These are phyloP conservation scores for Tephrocybe sp. DNA, from an alignment of 768 basidiomycete species.

Conservation along the genomic window DNA sequence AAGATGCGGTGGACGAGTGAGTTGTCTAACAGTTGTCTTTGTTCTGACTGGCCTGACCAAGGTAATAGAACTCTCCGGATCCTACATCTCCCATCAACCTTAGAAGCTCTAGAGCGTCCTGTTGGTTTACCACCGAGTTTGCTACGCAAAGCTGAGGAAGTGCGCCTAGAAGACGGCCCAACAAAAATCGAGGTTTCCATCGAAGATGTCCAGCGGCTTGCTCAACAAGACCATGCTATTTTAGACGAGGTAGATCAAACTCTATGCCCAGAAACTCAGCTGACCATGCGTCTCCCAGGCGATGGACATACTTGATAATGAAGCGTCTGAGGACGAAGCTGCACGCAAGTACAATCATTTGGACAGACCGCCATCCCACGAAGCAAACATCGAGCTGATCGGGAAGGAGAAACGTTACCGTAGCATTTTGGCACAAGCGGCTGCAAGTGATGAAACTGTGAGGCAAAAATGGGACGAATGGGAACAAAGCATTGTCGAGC, in stretches of 20 bases:
- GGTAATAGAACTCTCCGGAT: conserved; percentile 57
- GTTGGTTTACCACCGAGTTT: conserved; percentile 89
- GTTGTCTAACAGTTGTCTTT: conserved; percentile 20
- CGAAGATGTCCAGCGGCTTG: conserved; percentile 69
- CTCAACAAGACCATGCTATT: conserved; percentile 56
- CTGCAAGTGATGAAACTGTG: conserved; percentile 74
- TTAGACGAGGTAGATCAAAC: conserved; percentile 66
- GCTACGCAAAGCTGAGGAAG: conserved; percentile 81
- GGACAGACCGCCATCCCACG: conserved; percentile 67
- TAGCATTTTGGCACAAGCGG: conserved; percentile 69
- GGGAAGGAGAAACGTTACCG: conserved; percentile 73
- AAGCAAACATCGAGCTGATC: conserved; percentile 75
- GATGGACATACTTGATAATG: conserved; percentile 87
- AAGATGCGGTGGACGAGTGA: conserved; percentile 61
- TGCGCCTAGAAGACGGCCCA: conserved; percentile 77
- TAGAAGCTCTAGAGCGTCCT: conserved; percentile 86
- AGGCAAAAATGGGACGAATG: conserved; percentile 87
- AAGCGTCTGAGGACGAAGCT: conserved; percentile 83
- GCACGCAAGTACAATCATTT: conserved; percentile 50
- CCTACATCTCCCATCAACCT: conserved; percentile 78
- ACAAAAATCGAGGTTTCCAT: conserved; percentile 69
- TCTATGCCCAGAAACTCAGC: neutral
- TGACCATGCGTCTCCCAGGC: conserved; percentile 46
- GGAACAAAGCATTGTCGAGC: conserved; percentile 67
- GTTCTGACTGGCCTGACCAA: neutral